Evolutionary conservation across 371 early-diverging fungal species (phyloP), one percentile per base, ranked within the genome.

Genomic region (Paraphysoderma sedebokerense): DNA sequence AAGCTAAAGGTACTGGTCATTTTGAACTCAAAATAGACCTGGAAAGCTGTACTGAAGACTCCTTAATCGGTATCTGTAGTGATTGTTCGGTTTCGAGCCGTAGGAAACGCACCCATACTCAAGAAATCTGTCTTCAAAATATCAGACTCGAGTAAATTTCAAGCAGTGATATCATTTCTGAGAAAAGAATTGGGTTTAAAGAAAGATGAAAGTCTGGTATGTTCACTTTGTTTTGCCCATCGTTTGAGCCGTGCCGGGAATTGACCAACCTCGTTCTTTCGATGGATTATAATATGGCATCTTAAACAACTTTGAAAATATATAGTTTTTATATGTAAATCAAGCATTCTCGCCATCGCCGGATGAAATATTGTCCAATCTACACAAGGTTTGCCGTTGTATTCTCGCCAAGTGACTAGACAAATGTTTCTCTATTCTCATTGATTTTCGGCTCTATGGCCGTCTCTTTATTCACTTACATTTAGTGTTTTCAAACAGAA

Each of bases 261-360:
- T n/a, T n/a, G n/a, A n/a, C n/a, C n/a, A n/a, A n/a, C n/a, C n/a
- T n/a, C n/a, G n/a, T n/a, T n/a, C n/a, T n/a, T n/a, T n/a, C n/a
- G n/a, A n/a, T n/a, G n/a, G n/a, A n/a, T n/a, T n/a, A n/a, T n/a
- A n/a, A n/a, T n/a, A n/a, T n/a, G n/a, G n/a, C n/a, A n/a, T n/a
- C n/a, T n/a, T n/a, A n/a, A n/a, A n/a, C n/a, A n/a, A n/a, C n/a
- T n/a, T n/a, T n/a, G n/a, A n/a, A 2, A 34, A 6, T 13, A 17
- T 4, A 0, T 51, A 86, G 85, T 88, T 87, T 57, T 63, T 91
- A 9, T 92, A 92, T 56, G 77, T 92, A 24, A 91, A 88, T 57
- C 82, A 83, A 53, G 81, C 89, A 12, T 92, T 92, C 61, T 76
- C 89, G 3, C 92, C 92, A n/a, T 75, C 90, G 29, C 91, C 92